Evolutionary conservation across 202 grass and related monocot species (phyloP).

Genomic region (Dendrocalamus latiflorus): DNA sequence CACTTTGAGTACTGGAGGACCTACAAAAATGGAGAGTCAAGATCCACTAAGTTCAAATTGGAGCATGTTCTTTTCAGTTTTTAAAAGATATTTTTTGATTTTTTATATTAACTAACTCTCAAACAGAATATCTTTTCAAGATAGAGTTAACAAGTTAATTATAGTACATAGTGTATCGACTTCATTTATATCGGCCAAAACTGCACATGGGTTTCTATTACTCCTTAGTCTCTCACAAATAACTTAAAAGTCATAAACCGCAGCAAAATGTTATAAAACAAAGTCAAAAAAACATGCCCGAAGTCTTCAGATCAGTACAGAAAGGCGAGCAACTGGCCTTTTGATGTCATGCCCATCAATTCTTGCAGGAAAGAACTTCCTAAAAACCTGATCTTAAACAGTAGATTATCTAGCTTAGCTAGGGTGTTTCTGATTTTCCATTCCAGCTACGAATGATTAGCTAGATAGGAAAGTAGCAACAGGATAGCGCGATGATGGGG

Average conservation of each 20-base stretch:
- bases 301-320: neutral
- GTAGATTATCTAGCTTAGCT: neutral
- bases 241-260: no score
- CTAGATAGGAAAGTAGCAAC: neutral
- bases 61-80: no score
- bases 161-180: no score
- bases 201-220: no score
- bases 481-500: neutral
- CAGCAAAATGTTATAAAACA: no score
- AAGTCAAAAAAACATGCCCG: no score
- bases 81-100: no score
- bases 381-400: neutral
- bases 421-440: neutral
- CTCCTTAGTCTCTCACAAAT: no score
- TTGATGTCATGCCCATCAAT: neutral
- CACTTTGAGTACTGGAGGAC: neutral
- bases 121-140: no score
- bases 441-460: neutral
- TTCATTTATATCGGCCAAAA: no score
- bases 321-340: neutral
- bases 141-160: no score
- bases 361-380: neutral
- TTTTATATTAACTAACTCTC: no score
- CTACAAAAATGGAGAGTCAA: neutral
- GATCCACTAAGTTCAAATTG: neutral